These are phyloP conservation scores for Aspergillus fumigatiaffinis DNA, from an alignment of 2,329 filamentous ascomycete genomes.

Conservation along the genomic window DNA sequence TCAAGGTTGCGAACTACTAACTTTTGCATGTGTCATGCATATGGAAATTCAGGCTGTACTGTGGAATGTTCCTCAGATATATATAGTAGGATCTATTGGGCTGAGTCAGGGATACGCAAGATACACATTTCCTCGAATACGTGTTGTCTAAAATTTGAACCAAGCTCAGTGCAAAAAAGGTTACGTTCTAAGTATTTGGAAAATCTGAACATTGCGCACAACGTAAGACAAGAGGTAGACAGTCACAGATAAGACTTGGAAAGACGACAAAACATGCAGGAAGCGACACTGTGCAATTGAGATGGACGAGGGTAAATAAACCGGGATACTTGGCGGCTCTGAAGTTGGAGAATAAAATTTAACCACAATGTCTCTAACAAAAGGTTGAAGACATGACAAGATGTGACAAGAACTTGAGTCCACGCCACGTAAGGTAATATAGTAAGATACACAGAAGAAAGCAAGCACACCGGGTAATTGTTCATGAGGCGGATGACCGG, in stretches of 20 bases:
- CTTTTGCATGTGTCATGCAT: background rate
- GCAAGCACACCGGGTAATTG: conserved; percentile 25
- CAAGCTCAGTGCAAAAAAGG: background rate
- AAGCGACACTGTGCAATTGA: conserved; percentile 5
- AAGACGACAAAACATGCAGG: background rate
- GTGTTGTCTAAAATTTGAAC: background rate
- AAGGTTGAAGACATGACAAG: conserved; percentile 13
- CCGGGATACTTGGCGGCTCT: conserved; percentile 17
- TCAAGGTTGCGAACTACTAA: background rate
- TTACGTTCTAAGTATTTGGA: background rate
- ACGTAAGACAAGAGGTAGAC: background rate
- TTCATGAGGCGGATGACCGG: conserved; percentile 26
- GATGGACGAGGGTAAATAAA: conserved; percentile 1
- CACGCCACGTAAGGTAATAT: conserved; percentile 27
- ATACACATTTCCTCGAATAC: background rate
- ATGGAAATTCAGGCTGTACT: background rate
- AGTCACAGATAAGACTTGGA: background rate
- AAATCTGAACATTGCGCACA: background rate
- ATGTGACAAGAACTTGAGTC: conserved; percentile 24
- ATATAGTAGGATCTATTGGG: background rate
- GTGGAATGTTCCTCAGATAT: background rate
- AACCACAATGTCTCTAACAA: conserved; percentile 18
- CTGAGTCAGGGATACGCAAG: background rate
- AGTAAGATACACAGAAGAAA: conserved; percentile 38
- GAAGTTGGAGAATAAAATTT: conserved; percentile 20